Conservation (phyloP, 2,329 filamentous ascomycete genomes). For the Talaromyces sp. region DNA sequence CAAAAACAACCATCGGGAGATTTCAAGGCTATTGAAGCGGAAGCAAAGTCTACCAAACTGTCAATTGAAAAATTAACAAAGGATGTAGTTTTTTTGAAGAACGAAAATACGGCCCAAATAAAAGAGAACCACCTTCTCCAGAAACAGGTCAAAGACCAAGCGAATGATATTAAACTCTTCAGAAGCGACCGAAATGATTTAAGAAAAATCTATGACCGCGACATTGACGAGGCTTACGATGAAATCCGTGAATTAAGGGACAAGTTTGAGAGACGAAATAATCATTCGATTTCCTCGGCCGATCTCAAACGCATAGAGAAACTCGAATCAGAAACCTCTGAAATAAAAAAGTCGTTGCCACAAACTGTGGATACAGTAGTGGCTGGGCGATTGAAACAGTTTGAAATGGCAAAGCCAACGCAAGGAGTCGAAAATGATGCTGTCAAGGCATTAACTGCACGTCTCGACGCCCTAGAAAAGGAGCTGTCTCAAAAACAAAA, state of each 20-base stretch:
- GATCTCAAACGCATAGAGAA: neutral
- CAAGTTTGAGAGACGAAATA: neutral
- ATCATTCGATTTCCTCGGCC: neutral
- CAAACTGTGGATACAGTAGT: neutral
- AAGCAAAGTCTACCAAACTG: constrained; percentile 3
- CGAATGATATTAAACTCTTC: neutral
- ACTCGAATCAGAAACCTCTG: neutral
- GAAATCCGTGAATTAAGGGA: neutral
- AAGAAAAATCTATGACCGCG: neutral
- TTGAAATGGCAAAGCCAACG: neutral
- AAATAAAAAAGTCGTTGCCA: neutral
- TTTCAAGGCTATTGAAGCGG: constrained; percentile 1
- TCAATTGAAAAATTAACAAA: neutral
- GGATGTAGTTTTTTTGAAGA: neutral
- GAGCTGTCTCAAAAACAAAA: neutral
- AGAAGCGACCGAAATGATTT: neutral
- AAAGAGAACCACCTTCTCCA: neutral
- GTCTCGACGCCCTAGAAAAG: neutral
- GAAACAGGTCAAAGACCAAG: neutral
- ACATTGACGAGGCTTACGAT: neutral
- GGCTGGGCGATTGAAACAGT: neutral
- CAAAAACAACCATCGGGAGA: neutral
- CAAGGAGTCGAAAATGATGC: neutral
- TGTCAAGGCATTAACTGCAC: neutral
- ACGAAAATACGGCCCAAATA: neutral